A percentile compares a stretch with the other conserved stretches of the same genome.
These are phyloP conservation scores for Euphorbia celastroides DNA, from an alignment of 441 rosid species.

Conservation along the genomic window DNA sequence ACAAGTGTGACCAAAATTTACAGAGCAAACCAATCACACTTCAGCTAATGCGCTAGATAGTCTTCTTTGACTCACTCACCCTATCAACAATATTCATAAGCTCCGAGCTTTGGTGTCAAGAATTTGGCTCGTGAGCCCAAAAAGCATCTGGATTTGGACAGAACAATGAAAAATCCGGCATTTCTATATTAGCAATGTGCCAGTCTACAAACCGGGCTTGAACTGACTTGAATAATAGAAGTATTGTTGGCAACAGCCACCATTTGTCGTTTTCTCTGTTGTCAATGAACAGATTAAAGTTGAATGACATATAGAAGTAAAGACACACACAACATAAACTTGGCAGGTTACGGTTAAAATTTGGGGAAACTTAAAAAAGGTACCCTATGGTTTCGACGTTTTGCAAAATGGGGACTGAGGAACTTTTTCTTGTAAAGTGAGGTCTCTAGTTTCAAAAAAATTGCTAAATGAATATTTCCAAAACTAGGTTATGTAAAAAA, in stretches of 20 bases:
- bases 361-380: no score
- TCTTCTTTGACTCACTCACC: slow-evolving; percentile 1
- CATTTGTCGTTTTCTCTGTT: slow-evolving; percentile 80
- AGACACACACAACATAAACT: neutral
- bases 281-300: neutral
- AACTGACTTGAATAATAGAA: slow-evolving; percentile 55
- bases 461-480: no score
- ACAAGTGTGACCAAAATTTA: slow-evolving; percentile 26
- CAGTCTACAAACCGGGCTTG: slow-evolving; percentile 90
- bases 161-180: slow-evolving; percentile 70
- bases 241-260: slow-evolving; percentile 90
- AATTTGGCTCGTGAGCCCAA: slow-evolving; percentile 79
- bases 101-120: slow-evolving; percentile 29
- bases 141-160: slow-evolving; percentile 84
- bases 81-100: neutral
- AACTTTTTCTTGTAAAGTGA: no score
- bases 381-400: no score
- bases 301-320: neutral
- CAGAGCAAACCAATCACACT: slow-evolving; percentile 22
- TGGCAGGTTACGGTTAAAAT: no score
- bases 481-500: no score
- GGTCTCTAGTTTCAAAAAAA: no score
- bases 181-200: slow-evolving; percentile 92
- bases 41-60: slow-evolving; percentile 8
- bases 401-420: no score